phyloP scores from a whole-genome alignment of 208 protist species.

The Acanthamoeba healyi region DNA sequence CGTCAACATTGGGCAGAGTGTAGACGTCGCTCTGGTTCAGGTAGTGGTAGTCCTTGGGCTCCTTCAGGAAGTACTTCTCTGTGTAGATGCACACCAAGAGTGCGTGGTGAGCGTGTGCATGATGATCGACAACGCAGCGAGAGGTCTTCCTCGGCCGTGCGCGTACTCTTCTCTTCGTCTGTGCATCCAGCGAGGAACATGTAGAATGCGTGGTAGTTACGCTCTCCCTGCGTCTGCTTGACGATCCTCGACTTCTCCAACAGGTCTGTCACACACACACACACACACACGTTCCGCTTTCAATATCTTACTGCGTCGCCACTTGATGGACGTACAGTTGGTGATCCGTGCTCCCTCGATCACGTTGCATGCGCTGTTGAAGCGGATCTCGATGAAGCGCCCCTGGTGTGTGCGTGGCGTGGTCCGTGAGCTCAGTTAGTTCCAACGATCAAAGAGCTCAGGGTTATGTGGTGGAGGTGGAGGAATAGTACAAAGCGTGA shows the following conservation, averaged over 20 bases:
- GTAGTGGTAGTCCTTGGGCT: slow-evolving; percentile 90
- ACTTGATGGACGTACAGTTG: slow-evolving; percentile 68
- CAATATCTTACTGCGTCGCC: too few relatives aligned
- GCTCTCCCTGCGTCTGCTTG: slow-evolving; percentile 80
- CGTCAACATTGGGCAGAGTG: slow-evolving; percentile 90
- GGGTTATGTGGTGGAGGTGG: neutral
- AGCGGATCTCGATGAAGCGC: slow-evolving; percentile 86
- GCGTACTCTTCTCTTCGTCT: neutral
- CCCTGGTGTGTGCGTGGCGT: slow-evolving; percentile 19
- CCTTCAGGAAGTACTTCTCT: slow-evolving; percentile 75
- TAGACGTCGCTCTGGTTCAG: slow-evolving; percentile 88
- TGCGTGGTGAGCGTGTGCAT: neutral
- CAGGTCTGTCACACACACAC: slow-evolving; percentile 78
- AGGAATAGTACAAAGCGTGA: slow-evolving; percentile 89
- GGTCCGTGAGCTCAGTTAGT: neutral
- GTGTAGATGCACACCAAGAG: too few relatives aligned
- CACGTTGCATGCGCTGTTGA: slow-evolving; percentile 77
- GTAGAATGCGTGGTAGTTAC: slow-evolving; percentile 87
- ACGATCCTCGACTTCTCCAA: slow-evolving; percentile 83
- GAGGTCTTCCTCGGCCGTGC: too few relatives aligned
- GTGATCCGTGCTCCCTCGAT: slow-evolving; percentile 76
- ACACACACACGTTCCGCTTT: too few relatives aligned
- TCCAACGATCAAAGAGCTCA: too few relatives aligned
- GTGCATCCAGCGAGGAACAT: neutral
- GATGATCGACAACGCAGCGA: too few relatives aligned